phyloP scores from a whole-genome alignment of 805 yeast genomes.

The Barnettozyma botsteinii region DNA sequence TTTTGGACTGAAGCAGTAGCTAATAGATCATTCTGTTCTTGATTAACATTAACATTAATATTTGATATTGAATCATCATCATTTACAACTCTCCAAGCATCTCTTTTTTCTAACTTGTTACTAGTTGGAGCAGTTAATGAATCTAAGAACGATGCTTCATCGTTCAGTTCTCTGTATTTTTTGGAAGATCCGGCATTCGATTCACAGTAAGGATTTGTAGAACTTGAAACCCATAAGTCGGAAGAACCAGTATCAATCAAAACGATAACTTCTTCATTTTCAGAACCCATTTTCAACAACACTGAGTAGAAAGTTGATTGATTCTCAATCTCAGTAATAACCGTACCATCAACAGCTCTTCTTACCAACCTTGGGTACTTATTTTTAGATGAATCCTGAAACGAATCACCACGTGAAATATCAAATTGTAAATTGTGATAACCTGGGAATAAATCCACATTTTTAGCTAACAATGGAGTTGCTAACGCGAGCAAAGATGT shows the following conservation, averaged over 20 bases:
- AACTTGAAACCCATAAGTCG: slow-evolving; percentile 59
- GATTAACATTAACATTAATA: no score
- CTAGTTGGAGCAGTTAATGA: not conserved
- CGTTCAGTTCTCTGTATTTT: slow-evolving; percentile 14
- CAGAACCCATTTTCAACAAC: slow-evolving; percentile 48
- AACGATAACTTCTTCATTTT: slow-evolving; percentile 47
- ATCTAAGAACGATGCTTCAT: slow-evolving; percentile 1
- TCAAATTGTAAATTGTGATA: slow-evolving; percentile 12
- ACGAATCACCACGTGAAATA: slow-evolving; percentile 17
- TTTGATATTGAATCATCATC: slow-evolving; percentile 4
- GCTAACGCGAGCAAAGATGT: slow-evolving; percentile 5
- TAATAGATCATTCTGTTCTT: not conserved
- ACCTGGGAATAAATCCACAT: slow-evolving; percentile 11
- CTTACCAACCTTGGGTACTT: slow-evolving; percentile 14
- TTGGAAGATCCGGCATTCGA: slow-evolving; percentile 10
- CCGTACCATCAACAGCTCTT: slow-evolving; percentile 23
- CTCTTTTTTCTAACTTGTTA: slow-evolving; percentile 10
- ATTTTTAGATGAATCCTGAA: slow-evolving; percentile 7
- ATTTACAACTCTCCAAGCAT: slow-evolving; percentile 7
- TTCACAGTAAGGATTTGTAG: slow-evolving; percentile 42
- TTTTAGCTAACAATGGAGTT: slow-evolving; percentile 10
- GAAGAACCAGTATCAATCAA: slow-evolving; percentile 74
- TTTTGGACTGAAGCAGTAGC: slow-evolving; percentile 4
- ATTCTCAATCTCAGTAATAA: slow-evolving; percentile 32
- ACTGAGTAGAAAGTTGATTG: slow-evolving; percentile 41